A percentile compares a stretch with the other conserved stretches of the same genome.
Evolutionary conservation across 192 early-diverging fungal species (phyloP).

Genomic region (Thamnidium elegans): DNA sequence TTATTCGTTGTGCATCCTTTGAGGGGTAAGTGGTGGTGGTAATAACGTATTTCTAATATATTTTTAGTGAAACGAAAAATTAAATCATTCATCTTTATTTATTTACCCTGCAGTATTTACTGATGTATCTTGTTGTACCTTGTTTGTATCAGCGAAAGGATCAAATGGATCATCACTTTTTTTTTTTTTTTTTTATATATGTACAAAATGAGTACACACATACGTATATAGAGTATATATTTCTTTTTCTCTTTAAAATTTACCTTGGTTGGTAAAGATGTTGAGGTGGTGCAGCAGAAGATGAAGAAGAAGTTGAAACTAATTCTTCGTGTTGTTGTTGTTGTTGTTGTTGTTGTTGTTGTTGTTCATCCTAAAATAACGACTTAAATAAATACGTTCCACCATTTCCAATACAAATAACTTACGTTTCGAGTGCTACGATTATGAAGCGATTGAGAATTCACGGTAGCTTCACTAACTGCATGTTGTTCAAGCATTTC

Average conservation of each 20-base stretch:
- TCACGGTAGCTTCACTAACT: conserved; percentile 39
- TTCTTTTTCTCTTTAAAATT: background rate
- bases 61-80: conserved; percentile 2
- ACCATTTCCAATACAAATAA: background rate
- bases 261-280: conserved; percentile 4
- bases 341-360: conserved; percentile 3
- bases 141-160: conserved; percentile 16
- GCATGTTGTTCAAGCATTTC: conserved; percentile 55
- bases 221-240: too few relatives aligned
- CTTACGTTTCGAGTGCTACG: background rate
- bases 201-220: background rate
- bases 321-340: conserved; percentile 3
- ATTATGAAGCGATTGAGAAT: conserved; percentile 32
- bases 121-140: background rate
- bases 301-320: conserved; percentile 1
- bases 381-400: background rate
- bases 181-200: too few relatives aligned
- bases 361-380: conserved; percentile 6
- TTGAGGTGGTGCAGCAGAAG: background rate
- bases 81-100: background rate
- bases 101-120: background rate
- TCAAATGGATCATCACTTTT: conserved; percentile 11
- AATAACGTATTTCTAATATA: background rate
- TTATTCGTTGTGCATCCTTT: conserved; percentile 21
- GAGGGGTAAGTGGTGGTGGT: conserved; percentile 23